Evolutionary conservation across 257 asterid genomes (phyloP).

Genomic region (Fraxinus americana): DNA sequence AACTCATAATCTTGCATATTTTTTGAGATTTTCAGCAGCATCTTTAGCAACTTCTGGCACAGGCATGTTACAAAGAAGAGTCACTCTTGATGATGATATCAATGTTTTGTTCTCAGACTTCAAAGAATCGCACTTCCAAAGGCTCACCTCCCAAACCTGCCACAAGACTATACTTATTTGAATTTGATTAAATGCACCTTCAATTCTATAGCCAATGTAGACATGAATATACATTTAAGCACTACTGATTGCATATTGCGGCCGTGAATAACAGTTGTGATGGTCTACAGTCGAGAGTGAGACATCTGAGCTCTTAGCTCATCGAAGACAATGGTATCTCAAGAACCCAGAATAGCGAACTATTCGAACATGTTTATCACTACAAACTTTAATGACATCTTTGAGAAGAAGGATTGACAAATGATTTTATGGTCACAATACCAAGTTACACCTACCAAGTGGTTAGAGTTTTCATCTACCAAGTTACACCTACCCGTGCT

Average conservation of each 20-base stretch:
- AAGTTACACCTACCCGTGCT: too few species aligned
- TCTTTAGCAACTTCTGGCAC: constrained; percentile 56
- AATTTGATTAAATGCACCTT: background rate
- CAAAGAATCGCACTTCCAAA: constrained; percentile 53
- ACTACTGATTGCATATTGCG: too few species aligned
- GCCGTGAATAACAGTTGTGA: too few species aligned
- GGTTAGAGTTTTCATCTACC: too few species aligned
- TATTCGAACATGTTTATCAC: background rate
- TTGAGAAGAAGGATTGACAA: too few species aligned
- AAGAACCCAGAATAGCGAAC: background rate
- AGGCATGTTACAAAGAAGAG: constrained; percentile 66
- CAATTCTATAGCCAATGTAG: background rate
- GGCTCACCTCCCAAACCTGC: constrained; percentile 75
- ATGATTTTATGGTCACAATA: too few species aligned
- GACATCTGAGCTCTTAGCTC: background rate
- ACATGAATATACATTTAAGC: too few species aligned
- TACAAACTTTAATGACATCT: background rate
- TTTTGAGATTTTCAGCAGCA: constrained; percentile 54
- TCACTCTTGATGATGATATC: constrained; percentile 76
- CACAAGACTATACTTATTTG: background rate
- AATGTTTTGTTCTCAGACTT: constrained; percentile 34
- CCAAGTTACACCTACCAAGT: too few species aligned
- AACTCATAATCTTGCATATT: constrained; percentile 59
- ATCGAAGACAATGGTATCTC: background rate
- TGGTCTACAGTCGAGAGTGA: too few species aligned